phyloP scores from a whole-genome alignment of 768 basidiomycete genomes.

The Xerocomellus chrysenteron region DNA sequence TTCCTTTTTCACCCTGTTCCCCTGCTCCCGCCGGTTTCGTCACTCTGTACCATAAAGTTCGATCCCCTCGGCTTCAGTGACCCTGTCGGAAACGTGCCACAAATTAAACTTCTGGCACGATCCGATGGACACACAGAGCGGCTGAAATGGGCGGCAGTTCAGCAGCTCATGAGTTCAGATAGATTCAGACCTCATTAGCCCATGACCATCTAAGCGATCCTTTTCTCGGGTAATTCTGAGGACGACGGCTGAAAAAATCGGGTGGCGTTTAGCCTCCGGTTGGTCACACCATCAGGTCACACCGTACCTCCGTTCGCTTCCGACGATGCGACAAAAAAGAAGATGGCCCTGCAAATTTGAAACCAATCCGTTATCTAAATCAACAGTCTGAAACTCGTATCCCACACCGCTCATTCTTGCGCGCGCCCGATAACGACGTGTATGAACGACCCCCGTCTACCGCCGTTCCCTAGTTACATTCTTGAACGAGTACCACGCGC shows the following conservation, averaged over 20 bases:
- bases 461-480: conserved; percentile 13
- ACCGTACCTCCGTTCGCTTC: conserved; percentile 20
- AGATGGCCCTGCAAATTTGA: conserved; percentile 16
- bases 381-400: conserved; percentile 16
- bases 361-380: conserved; percentile 11
- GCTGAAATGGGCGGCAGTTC: conserved; percentile 2
- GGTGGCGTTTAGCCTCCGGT: neutral
- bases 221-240: neutral
- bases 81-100: conserved; percentile 1
- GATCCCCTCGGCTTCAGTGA: neutral
- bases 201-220: neutral
- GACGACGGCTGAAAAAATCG: neutral
- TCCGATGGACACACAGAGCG: neutral
- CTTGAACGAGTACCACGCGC: neutral
- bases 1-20: conserved; percentile 13
- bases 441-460: neutral
- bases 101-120: neutral
- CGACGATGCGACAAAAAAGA: conserved; percentile 14
- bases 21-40: conserved; percentile 16
- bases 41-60: neutral
- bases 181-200: neutral
- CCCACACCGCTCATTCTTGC: neutral
- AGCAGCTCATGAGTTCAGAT: neutral
- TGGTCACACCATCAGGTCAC: neutral
- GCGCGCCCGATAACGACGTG: conserved; percentile 11